Percentiles rank a stretch among this genome's conserved stretches.
Conservation (phyloP, 2,329 filamentous ascomycete genomes). For the Chrysoporthe deuterocubensis region DNA sequence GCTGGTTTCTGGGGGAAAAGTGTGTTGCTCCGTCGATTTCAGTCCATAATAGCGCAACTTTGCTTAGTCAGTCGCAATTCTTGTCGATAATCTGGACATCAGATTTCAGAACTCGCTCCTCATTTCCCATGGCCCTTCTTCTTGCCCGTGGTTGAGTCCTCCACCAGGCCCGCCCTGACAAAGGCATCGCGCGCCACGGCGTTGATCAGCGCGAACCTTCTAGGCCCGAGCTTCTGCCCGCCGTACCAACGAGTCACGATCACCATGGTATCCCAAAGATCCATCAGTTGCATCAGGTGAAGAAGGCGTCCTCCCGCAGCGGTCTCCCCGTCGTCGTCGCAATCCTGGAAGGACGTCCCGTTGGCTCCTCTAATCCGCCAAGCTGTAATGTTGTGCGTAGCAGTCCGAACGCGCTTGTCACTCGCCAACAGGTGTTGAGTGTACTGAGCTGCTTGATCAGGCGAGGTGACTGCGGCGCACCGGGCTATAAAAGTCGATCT, state of each 20-base stretch:
- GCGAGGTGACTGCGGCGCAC: constrained; percentile 69
- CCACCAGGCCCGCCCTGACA: constrained; percentile 73
- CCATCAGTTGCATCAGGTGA: constrained; percentile 93
- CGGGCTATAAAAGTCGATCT: constrained; percentile 89
- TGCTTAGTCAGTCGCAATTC: background rate
- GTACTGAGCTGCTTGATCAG: constrained; percentile 71
- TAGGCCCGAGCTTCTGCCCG: constrained; percentile 84
- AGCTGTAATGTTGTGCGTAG: constrained; percentile 94
- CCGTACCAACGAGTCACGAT: constrained; percentile 97
- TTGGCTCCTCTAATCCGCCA: constrained; percentile 76
- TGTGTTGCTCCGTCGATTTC: background rate
- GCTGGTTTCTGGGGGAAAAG: background rate
- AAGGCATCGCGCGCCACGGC: constrained; percentile 82
- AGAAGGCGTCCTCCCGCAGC: constrained; percentile 85
- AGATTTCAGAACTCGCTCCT: constrained; percentile 6
- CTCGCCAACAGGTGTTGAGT: constrained; percentile 77
- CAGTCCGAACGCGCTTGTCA: constrained; percentile 82
- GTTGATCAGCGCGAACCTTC: constrained; percentile 90
- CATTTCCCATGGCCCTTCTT: constrained; percentile 47
- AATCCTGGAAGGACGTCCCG: constrained; percentile 76
- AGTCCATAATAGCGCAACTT: background rate
- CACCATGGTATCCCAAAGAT: constrained; percentile 89
- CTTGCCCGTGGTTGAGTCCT: constrained; percentile 50
- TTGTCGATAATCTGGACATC: background rate
- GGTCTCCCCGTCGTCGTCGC: constrained; percentile 93